phyloP scores from a whole-genome alignment of 805 yeast genomes.

The Myxozyma melibiosi region DNA sequence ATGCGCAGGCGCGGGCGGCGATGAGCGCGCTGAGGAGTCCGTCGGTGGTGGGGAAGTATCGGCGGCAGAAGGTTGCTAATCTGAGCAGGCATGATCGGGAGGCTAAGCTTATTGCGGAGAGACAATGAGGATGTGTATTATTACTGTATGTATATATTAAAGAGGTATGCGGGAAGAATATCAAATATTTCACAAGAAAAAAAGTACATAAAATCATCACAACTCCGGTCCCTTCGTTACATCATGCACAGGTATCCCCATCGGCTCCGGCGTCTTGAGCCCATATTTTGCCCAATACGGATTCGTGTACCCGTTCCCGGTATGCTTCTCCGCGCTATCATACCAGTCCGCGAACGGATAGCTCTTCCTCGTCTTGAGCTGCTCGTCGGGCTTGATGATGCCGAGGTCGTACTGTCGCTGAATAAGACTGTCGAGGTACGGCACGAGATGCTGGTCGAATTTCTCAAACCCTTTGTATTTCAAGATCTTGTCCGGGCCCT shows the following conservation, averaged over 20 bases:
- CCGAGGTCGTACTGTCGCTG: constrained; percentile 61
- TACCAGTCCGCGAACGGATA: constrained; percentile 44
- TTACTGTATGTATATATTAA: constrained; percentile 1
- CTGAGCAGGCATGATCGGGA: background rate
- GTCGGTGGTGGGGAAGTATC: constrained; percentile 61
- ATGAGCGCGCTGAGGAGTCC: constrained; percentile 69
- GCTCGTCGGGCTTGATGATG: constrained; percentile 56
- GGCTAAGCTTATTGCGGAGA: background rate
- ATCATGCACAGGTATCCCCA: constrained; percentile 5
- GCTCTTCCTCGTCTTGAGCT: constrained; percentile 58
- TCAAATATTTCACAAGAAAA: background rate
- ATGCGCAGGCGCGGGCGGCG: constrained; percentile 86
- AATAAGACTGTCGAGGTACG: constrained; percentile 59
- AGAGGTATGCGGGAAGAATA: too few relatives aligned
- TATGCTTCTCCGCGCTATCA: constrained; percentile 24
- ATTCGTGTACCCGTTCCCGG: constrained; percentile 27
- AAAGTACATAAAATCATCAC: background rate
- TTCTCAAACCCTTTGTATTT: constrained; percentile 64
- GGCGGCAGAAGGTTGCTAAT: constrained; percentile 19
- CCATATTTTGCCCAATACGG: constrained; percentile 24
- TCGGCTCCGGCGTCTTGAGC: background rate
- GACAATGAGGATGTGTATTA: background rate
- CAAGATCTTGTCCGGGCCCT: constrained; percentile 66
- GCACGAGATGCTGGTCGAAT: constrained; percentile 60
- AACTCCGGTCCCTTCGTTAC: constrained; percentile 1